Conservation (phyloP, 2,329 filamentous ascomycete species). For the Ceratocystis colombiana region DNA sequence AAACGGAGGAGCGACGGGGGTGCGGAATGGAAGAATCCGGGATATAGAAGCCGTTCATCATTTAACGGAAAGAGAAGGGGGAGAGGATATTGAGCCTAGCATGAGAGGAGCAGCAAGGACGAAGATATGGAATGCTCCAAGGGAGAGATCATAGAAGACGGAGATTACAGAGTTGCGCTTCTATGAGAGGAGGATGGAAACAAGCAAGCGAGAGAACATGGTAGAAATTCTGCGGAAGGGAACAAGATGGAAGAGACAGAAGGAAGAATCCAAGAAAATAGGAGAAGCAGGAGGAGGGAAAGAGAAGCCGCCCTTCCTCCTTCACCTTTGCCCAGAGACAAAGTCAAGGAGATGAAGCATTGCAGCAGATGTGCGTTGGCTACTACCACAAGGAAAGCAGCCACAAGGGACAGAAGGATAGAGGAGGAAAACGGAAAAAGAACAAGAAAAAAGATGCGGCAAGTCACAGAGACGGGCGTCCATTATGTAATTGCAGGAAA, state of each 20-base stretch:
- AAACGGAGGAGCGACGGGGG: neutral
- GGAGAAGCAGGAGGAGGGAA: neutral
- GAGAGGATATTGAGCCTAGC: neutral
- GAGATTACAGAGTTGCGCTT: slow-evolving; percentile 9
- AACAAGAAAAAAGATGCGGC: neutral
- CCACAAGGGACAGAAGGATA: no score
- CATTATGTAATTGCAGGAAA: neutral
- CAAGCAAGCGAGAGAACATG: neutral
- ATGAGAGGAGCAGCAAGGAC: slow-evolving; percentile 2
- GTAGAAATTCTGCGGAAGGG: neutral
- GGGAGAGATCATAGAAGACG: neutral
- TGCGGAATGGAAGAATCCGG: neutral
- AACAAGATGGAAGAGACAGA: neutral
- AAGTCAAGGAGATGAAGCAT: no score
- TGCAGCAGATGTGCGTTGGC: neutral
- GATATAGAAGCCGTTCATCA: neutral
- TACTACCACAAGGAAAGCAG: neutral
- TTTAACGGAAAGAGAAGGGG: neutral
- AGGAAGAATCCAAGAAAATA: neutral
- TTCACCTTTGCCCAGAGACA: no score
- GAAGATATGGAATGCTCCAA: neutral
- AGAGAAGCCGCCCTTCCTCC: no score
- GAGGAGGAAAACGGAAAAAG: neutral
- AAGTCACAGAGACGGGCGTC: no score
- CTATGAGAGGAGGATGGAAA: neutral